Base-by-base conservation (phyloP, 495 filamentous ascomycete species). In the Annulohypoxylon stygium region DNA sequence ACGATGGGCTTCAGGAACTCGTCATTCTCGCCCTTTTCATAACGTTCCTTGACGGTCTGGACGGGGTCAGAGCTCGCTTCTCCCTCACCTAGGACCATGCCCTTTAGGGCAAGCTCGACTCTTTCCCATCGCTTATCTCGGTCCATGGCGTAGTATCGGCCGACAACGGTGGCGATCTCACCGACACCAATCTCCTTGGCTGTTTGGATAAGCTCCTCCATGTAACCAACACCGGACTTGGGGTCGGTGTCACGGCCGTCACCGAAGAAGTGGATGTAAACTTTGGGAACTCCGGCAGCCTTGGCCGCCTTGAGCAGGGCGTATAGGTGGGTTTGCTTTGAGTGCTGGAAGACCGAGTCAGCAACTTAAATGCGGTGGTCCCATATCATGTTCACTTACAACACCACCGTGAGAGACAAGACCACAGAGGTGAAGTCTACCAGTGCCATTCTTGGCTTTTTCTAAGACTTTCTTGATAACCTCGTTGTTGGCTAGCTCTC, bases 1-100 rank as follows among this genome's bases (percentile, higher is more conserved):
- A 99, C 93, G 83, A 99, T 98, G 69, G 96, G 96, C 84, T 97
- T 97, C 70, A 99, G 86, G 89, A 99, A 98, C 86, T 99, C 96
- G 78, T 99, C 96, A 34, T 88, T 97, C 86, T 98, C 93, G 53
- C 87, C 88, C 79, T 94, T 91, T 70, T 87, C 90, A 76, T 99
- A 99, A 63, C 93, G 88, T 74, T 93, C 92, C 84, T 93, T 89
- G 78, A 99, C 92, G 8, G 93, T 93, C 81, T 91, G 87, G 30
- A 98, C 89, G 2, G 93, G 93, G 79, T 98, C 97, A 34, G 83
- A 87, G 83, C 88, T 93, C 57, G 90, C 87, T 81, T 97, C 92
- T 67, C 96, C 96, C 75, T 97, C 93, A 47, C 97, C 96, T 5
- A 86, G 81, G 18, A 97, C 83, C 77, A 99, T 80, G 69, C 93